These are phyloP conservation scores for Gastrolobium villosum DNA, from an alignment of 306 rosid species.

Conservation along the genomic window DNA sequence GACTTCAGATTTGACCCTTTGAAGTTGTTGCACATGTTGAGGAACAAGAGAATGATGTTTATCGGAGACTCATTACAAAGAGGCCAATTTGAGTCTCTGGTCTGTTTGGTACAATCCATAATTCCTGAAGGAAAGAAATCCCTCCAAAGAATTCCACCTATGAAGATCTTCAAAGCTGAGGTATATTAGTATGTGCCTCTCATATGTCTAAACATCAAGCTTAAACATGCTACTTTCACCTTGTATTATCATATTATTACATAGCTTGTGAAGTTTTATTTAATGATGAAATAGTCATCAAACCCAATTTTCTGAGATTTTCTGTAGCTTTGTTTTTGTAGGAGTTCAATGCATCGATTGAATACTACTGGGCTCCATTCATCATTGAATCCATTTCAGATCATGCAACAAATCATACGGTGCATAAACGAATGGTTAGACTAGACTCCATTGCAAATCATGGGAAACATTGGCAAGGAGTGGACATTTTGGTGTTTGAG, in stretches of 20 bases:
- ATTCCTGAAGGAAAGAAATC: slow-evolving; percentile 85
- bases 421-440: slow-evolving; percentile 73
- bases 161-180: slow-evolving; percentile 80
- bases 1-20: slow-evolving; percentile 79
- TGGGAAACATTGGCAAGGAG: slow-evolving; percentile 87
- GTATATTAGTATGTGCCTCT: slow-evolving; percentile 45
- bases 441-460: slow-evolving; percentile 82
- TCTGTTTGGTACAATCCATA: slow-evolving; percentile 82
- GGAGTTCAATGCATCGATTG: slow-evolving; percentile 87
- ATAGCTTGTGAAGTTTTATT: neutral
- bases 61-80: slow-evolving; percentile 93
- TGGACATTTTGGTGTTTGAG: slow-evolving; percentile 87
- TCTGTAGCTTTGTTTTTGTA: slow-evolving; percentile 33
- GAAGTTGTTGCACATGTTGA: slow-evolving; percentile 78
- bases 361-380: slow-evolving; percentile 96
- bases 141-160: slow-evolving; percentile 80
- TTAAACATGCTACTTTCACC: neutral
- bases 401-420: slow-evolving; percentile 89
- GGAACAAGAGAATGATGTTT: slow-evolving; percentile 84
- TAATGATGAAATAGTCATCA: neutral
- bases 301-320: slow-evolving; percentile 32
- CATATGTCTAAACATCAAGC: neutral
- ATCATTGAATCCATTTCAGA: slow-evolving; percentile 91
- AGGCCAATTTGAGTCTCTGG: slow-evolving; percentile 89
- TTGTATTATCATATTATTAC: neutral